Conservation (phyloP, 768 basidiomycete species). For the Suillus subluteus region DNA sequence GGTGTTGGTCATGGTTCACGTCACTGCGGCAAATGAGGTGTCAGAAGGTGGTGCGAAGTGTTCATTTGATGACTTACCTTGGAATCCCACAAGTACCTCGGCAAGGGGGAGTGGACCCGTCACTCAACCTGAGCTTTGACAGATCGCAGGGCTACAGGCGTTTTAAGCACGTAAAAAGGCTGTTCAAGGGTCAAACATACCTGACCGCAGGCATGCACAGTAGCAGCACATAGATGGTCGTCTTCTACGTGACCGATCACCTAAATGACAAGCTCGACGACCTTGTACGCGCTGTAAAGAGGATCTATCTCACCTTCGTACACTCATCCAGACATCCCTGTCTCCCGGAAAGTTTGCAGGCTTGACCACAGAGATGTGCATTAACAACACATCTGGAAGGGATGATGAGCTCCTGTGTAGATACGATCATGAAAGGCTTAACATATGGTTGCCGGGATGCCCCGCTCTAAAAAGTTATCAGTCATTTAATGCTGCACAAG, state of each 20-base stretch:
- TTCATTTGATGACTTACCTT: conserved; percentile 33
- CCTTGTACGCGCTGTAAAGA: not conserved
- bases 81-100: conserved; percentile 45
- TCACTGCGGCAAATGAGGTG: conserved; percentile 39
- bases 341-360: conserved; percentile 48
- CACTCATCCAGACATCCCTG: conserved; percentile 57
- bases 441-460: conserved; percentile 62
- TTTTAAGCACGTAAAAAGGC: not conserved
- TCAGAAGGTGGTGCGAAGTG: not conserved
- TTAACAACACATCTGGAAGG: conserved; percentile 52
- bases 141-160: conserved; percentile 45
- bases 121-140: conserved; percentile 29
- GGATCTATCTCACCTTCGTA: conserved; percentile 45
- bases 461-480: conserved; percentile 48
- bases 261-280: conserved; percentile 31
- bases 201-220: conserved; percentile 58
- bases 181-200: conserved; percentile 27
- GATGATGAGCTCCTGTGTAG: not conserved
- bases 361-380: conserved; percentile 56
- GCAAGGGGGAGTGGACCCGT: conserved; percentile 43
- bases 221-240: conserved; percentile 57
- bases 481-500: not conserved
- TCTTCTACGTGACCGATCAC: conserved; percentile 50
- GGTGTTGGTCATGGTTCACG: conserved; percentile 44
- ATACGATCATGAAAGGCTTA: conserved; percentile 20